Evolutionary conservation across 768 basidiomycete species (phyloP).

Genomic region (Lentinus brumalis): DNA sequence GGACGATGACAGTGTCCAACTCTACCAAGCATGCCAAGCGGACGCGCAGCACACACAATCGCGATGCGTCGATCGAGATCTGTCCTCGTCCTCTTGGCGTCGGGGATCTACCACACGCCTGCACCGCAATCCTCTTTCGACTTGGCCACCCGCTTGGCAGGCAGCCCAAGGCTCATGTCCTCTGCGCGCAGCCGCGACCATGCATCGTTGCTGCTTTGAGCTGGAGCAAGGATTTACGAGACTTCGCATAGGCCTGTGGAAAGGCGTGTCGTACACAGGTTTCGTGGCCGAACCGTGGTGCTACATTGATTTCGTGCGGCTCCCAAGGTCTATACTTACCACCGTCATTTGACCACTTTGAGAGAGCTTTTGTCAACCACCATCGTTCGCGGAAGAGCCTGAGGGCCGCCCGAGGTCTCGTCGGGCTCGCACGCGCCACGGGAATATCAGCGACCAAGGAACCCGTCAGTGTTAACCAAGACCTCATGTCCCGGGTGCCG

Average conservation of each 20-base stretch:
- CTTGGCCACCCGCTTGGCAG: no score
- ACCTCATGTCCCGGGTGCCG: background rate
- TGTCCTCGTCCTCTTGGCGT: background rate
- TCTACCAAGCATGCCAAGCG: background rate
- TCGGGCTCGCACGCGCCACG: background rate
- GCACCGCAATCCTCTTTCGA: no score
- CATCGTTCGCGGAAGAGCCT: background rate
- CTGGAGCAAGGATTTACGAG: no score
- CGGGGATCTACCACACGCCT: background rate
- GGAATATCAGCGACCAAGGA: background rate
- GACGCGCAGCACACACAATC: background rate
- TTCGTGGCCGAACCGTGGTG: no score
- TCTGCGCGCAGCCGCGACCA: no score
- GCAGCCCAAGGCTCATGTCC: no score
- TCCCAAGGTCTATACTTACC: background rate
- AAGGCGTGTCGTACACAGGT: no score
- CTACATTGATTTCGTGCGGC: background rate
- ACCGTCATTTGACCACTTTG: background rate
- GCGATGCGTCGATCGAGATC: background rate
- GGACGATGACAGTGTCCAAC: background rate
- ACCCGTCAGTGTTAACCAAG: background rate
- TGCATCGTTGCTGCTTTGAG: no score
- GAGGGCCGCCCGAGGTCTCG: background rate
- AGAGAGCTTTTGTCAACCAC: background rate
- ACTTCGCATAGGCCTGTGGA: no score